Evolutionary conservation across 345 rosid species (phyloP), one percentile per base, ranked within the genome.

Genomic region (Lepidium aucheri): DNA sequence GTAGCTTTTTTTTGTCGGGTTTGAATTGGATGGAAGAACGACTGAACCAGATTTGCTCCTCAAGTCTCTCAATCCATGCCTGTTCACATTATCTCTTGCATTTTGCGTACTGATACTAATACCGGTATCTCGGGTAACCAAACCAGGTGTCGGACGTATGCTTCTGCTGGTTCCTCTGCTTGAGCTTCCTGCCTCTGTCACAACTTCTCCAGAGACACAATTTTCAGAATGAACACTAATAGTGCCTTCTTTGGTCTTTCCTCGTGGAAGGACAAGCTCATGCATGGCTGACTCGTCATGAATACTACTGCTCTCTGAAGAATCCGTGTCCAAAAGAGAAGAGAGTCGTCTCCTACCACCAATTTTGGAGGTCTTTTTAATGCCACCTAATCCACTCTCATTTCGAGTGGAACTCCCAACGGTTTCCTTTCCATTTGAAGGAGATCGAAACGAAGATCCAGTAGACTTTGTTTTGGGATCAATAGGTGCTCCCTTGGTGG

Each of bases 251-350:
- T 81, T 47, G 74, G 68, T 80, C 84, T 83, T 73, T 82, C 88
- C 64, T 65, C 77, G 54, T 79, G 85, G 18, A 50, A 62, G 46
- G 39, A 30, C 16, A 58, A 54, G 47, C 57, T 53, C 68, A 30
- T 40, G 20, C 39, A 53, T 68, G 64, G 74, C 70, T 40, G 63
- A 46, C 7, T 79, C 90, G 16, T 82, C 95, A 47, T 67, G 80
- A 70, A 69, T 75, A 65, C 88, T 82, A 59, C 84, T 74, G 40
- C 74, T 82, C 77, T 94, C 96, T 10, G 91, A 86, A 17, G 95
- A 87, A 81, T 84, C 95, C 10, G 77, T 79, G 54, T 85, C 89
- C 43, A 76, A 72, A 53, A 70, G 89, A 68, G 85, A 79, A 78
- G 85, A 50, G 0, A 42, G 62, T 20, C 76, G 83, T 69, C 80